Conservation (phyloP, 352 stramenopile species). For the Phytophthora nicotianae region DNA sequence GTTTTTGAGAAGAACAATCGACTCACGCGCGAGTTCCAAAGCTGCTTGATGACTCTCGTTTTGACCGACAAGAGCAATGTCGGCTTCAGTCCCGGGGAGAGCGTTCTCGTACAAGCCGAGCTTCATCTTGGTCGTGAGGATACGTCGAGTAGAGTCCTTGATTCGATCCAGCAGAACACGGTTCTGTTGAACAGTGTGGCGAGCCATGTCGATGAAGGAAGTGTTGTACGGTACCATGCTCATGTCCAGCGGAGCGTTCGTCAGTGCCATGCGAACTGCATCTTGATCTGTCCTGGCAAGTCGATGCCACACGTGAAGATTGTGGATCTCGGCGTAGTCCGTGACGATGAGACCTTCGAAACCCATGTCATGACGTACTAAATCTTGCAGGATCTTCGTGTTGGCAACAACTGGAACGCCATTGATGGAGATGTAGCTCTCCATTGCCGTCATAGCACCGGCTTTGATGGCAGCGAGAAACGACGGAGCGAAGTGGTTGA, state of each 20-base stretch:
- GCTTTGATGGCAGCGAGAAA: conserved; percentile 87
- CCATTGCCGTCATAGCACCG: conserved; percentile 90
- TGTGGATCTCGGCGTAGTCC: conserved; percentile 93
- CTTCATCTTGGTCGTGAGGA: conserved; percentile 77
- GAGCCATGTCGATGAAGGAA: conserved; percentile 59
- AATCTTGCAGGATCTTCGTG: conserved; percentile 70
- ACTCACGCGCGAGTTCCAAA: conserved; percentile 77
- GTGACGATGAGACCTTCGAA: conserved; percentile 92
- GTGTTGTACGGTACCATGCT: conserved; percentile 84
- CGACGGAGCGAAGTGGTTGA: conserved; percentile 86
- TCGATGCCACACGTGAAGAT: conserved; percentile 74
- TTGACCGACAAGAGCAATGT: conserved; percentile 56
- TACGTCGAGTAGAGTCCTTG: conserved; percentile 56
- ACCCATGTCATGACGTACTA: conserved; percentile 85
- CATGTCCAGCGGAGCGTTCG: conserved; percentile 89
- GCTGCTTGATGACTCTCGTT: conserved; percentile 56
- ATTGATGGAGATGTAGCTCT: conserved; percentile 94
- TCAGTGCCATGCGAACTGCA: conserved; percentile 71
- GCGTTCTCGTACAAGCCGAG: conserved; percentile 75
- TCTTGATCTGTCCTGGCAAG: conserved; percentile 54
- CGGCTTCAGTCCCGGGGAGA: conserved; percentile 48
- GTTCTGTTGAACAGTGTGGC: conserved; percentile 41
- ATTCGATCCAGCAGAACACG: conserved; percentile 50
- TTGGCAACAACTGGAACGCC: conserved; percentile 92
- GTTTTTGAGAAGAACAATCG: conserved; percentile 90